phyloP scores from a whole-genome alignment of 2,329 filamentous ascomycete genomes.

The Dothistroma septosporum region DNA sequence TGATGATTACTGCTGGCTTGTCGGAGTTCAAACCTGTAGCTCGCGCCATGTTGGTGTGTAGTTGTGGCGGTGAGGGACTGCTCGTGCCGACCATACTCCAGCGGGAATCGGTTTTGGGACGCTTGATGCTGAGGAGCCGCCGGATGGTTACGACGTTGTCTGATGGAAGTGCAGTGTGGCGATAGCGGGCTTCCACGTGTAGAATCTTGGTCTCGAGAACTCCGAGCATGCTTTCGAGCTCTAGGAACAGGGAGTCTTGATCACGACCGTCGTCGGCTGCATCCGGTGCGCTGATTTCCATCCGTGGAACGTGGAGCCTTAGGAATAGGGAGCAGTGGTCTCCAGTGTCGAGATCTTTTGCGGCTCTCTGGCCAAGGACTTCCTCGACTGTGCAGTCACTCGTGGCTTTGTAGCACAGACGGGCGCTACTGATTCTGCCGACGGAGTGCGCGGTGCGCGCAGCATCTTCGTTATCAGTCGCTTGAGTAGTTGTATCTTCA shows the following conservation, averaged over 20 bases:
- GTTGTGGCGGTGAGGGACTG: constrained; percentile 5
- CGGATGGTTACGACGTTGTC: constrained; percentile 31
- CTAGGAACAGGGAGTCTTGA: constrained; percentile 29
- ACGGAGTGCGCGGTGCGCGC: not conserved
- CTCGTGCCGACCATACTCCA: constrained; percentile 30
- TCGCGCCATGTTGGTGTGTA: not conserved
- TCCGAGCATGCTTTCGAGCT: constrained; percentile 35
- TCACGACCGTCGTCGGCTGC: constrained; percentile 13
- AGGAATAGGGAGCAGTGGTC: constrained; percentile 29
- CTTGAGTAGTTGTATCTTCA: not conserved
- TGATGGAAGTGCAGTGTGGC: constrained; percentile 32
- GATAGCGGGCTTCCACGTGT: constrained; percentile 35
- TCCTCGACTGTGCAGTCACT: constrained; percentile 26
- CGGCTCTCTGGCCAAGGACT: constrained; percentile 29
- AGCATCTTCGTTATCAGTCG: not conserved
- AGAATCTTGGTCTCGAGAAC: constrained; percentile 30
- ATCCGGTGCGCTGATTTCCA: constrained; percentile 7
- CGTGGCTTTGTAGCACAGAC: constrained; percentile 31
- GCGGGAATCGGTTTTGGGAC: constrained; percentile 31
- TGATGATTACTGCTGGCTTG: constrained; percentile 24
- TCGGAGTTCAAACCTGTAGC: not conserved
- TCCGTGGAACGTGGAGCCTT: constrained; percentile 25
- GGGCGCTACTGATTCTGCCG: constrained; percentile 27
- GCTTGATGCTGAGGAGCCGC: constrained; percentile 28
- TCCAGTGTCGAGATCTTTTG: constrained; percentile 25